Conservation (phyloP, 257 asterid genomes). For the Vinca minor region DNA sequence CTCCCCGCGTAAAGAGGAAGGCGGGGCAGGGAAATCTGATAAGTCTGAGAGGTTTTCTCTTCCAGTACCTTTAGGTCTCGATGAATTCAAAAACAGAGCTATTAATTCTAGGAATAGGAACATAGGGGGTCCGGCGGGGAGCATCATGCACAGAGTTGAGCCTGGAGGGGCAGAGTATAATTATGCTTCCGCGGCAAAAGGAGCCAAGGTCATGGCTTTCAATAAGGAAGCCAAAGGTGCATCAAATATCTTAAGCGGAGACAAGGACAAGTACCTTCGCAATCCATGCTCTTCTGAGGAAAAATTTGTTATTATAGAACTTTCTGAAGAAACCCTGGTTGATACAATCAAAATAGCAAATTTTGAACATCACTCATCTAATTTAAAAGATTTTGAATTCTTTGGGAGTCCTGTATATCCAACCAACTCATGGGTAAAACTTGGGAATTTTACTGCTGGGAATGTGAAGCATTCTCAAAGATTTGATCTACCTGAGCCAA, state of each 20-base stretch:
- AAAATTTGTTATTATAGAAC: slow-evolving; percentile 79
- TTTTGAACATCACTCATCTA: slow-evolving; percentile 92
- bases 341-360: slow-evolving; percentile 68
- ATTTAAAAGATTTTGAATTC: slow-evolving; percentile 69
- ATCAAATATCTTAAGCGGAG: slow-evolving; percentile 74
- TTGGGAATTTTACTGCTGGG: slow-evolving; percentile 72
- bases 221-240: slow-evolving; percentile 98
- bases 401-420: slow-evolving; percentile 83
- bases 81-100: slow-evolving; percentile 76
- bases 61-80: slow-evolving; percentile 58
- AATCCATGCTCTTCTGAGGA: slow-evolving; percentile 91
- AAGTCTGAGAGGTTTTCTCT: slow-evolving; percentile 34
- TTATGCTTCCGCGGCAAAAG: slow-evolving; percentile 87
- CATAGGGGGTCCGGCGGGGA: slow-evolving; percentile 46
- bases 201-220: slow-evolving; percentile 79
- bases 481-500: slow-evolving; percentile 72
- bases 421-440: slow-evolving; percentile 72
- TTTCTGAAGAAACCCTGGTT: slow-evolving; percentile 91
- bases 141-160: slow-evolving; percentile 67
- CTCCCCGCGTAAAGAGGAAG: slow-evolving; percentile 27
- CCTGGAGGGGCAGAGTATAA: slow-evolving; percentile 90
- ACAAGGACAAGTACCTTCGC: slow-evolving; percentile 87
- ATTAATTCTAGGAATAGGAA: slow-evolving; percentile 36
- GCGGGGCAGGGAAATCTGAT: slow-evolving; percentile 24
- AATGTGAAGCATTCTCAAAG: slow-evolving; percentile 73